phyloP scores from a whole-genome alignment of 805 yeast species.

The Sugiyamaella floridensis region DNA sequence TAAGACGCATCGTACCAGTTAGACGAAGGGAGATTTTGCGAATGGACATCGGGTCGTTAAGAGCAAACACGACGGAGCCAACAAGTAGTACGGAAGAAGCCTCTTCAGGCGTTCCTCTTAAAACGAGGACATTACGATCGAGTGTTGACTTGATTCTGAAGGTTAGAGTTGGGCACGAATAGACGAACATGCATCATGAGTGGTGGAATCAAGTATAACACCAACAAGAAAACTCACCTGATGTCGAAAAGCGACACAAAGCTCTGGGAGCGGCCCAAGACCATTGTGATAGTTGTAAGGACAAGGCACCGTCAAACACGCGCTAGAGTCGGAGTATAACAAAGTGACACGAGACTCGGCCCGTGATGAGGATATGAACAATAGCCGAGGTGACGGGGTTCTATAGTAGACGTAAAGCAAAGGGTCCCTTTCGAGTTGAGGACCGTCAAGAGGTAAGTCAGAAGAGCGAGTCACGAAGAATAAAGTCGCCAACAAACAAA shows the following conservation, averaged over 20 bases:
- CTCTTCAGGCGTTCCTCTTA: conserved; percentile 71
- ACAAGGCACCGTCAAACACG: background rate
- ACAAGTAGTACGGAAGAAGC: conserved; percentile 70
- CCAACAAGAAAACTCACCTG: conserved; percentile 17
- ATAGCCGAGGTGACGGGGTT: background rate
- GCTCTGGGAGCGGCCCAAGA: conserved; percentile 23
- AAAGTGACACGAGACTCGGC: background rate
- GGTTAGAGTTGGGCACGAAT: conserved; percentile 2
- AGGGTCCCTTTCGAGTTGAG: too few relatives aligned
- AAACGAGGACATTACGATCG: conserved; percentile 71
- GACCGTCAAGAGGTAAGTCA: too few relatives aligned
- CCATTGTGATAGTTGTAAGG: conserved; percentile 13
- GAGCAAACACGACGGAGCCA: conserved; percentile 72
- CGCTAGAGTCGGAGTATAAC: background rate
- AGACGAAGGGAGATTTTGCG: conserved; percentile 58
- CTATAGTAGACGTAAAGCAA: too few relatives aligned
- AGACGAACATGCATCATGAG: too few relatives aligned
- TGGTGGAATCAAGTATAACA: background rate
- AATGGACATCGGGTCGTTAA: conserved; percentile 66
- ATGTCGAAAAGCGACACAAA: conserved; percentile 41
- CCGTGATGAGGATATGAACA: background rate
- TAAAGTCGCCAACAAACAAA: background rate
- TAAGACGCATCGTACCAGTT: conserved; percentile 58
- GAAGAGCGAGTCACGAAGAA: background rate
- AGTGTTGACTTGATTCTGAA: conserved; percentile 47